Evolutionary conservation across 2,329 filamentous ascomycete species (phyloP), one percentile per base, ranked within the genome.

Genomic region (Colletotrichum melonis): DNA sequence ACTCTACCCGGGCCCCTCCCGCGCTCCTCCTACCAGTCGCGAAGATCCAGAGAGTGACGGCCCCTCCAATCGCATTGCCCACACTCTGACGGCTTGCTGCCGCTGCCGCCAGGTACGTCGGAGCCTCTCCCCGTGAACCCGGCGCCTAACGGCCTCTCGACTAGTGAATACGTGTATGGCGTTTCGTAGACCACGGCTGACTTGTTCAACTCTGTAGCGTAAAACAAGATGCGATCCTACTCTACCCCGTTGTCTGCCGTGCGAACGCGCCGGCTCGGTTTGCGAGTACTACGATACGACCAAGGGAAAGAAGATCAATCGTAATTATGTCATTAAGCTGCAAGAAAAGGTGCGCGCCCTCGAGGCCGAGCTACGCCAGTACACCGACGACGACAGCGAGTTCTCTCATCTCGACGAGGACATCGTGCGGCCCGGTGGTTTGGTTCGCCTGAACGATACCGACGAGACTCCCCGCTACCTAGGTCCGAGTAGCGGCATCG

Each of bases 191-290:
- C 28, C 42, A 56, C 19, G 24, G 56, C 73, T 76, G 28, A 76
- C 64, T 68, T 67, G 74, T 67, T 79, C 67, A 75, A 67, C 67
- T 52, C 22, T 64, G 42, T 80, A 97, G 95, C 92, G 96, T 79
- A 99, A 99, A 88, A 98, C 96, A 49, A 90, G 95, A 87, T 99
- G 97, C 86, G 97, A 98, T 84, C 94, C 97, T 4, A 94, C 94
- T 16, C 90, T 99, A 26, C 97, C 97, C 54, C 93, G 94, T 79
- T 99, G 97, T 83, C 90, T 94, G 22, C 95, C 96, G 26, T 99
- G 97, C 85, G 95, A 98, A 84, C 91, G 96, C 77, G 95, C 94
- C 75, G 95, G 95, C 79, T 95, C 95, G 35, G 90, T 92, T 74
- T 99, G 97, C 88, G 96, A 98, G 81, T 99, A 98, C 85, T 97